Conservation (phyloP, 2,329 filamentous ascomycete genomes). For the Beauveria medogensis region DNA sequence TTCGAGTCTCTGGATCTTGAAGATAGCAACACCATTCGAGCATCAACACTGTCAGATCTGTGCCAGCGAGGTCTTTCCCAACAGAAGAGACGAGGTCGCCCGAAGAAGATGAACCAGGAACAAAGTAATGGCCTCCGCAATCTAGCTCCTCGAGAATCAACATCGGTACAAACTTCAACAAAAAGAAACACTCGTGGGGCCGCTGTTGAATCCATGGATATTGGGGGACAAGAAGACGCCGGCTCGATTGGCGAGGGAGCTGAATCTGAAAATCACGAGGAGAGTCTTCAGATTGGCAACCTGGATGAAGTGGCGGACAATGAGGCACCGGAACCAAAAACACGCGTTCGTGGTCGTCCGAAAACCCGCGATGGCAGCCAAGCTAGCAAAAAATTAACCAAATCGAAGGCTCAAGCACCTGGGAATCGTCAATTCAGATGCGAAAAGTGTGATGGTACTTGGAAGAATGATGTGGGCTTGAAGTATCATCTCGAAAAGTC, state of each 20-base stretch:
- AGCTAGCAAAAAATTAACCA: not conserved
- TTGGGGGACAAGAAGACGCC: not conserved
- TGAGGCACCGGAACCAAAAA: not conserved
- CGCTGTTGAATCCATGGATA: not conserved
- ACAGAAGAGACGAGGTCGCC: constrained; percentile 22
- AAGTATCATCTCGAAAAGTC: constrained; percentile 53
- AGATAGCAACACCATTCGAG: not conserved
- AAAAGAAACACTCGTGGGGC: not conserved
- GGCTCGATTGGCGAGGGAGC: not conserved
- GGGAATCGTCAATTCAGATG: constrained; percentile 33
- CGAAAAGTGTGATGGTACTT: constrained; percentile 43
- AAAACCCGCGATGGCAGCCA: constrained; percentile 9
- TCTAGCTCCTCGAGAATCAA: not conserved
- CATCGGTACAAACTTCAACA: not conserved
- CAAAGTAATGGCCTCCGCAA: not conserved
- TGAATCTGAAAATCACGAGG: not conserved
- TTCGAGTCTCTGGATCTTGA: not conserved
- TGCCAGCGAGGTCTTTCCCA: constrained; percentile 18
- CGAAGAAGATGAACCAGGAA: constrained; percentile 18
- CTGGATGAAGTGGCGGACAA: not conserved
- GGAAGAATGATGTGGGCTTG: constrained; percentile 51
- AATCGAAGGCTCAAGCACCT: not conserved
- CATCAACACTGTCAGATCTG: constrained; percentile 19
- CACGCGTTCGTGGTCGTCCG: not conserved
- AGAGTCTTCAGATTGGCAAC: not conserved